Evolutionary conservation across 495 filamentous ascomycete species (phyloP), one percentile per base, ranked within the genome.

Genomic region (Hypoxylon crocopeplum): DNA sequence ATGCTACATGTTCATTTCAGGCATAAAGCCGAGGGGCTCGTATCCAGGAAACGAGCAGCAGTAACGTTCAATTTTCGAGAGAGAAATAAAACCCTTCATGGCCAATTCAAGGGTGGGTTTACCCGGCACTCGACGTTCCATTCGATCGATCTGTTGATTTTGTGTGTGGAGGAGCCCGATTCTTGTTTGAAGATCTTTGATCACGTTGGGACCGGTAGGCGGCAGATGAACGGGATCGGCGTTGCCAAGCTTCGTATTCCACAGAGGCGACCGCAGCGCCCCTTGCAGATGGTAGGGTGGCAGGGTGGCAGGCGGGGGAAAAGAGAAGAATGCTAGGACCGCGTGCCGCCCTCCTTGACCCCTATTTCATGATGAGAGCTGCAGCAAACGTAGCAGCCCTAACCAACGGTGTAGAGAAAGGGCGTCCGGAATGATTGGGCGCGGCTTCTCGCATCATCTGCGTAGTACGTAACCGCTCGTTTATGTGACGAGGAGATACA

Each of bases 141-240:
- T n/a, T n/a, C n/a, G n/a, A n/a, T n/a, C n/a, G n/a, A n/a, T n/a
- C n/a, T n/a, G n/a, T n/a, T n/a, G n/a, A n/a, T n/a, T n/a, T n/a
- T n/a, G n/a, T n/a, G n/a, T n/a, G n/a, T n/a, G n/a, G n/a, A n/a
- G n/a, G n/a, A n/a, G n/a, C n/a, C n/a, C n/a, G n/a, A n/a, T n/a
- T n/a, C n/a, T n/a, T 42, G 46, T 62, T 46, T 50, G 20, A 38
- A 62, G 59, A 57, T 51, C 54, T 59, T 11, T 50, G 54, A 48
- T 55, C 49, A 46, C 39, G 55, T 17, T 45, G 19, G 27, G 19
- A 13, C 52, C 59, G 51, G 55, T 16, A 54, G 61, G 39, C 61
- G 61, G 61, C 55, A 64, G 44, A 55, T 49, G 49, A 15, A 49
- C 49, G 55, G 49, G 61, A 64, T 64, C 61, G 50, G 50, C 61